Base-by-base conservation (phyloP, 2,329 filamentous ascomycete genomes). In the Blastomyces silverae region DNA sequence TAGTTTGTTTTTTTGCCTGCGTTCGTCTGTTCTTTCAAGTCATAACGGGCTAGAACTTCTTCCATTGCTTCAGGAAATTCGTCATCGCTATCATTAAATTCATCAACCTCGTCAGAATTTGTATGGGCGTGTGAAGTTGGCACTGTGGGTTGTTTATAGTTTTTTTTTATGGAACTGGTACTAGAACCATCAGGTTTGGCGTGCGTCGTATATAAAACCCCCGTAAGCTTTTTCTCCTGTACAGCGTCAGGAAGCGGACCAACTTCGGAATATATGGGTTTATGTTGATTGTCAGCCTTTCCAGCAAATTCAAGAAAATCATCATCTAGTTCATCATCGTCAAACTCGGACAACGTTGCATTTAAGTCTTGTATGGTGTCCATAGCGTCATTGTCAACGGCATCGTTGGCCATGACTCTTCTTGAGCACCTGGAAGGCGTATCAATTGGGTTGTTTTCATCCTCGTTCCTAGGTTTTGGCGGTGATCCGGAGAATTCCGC, bases 51-150 rank as follows among this genome's bases (percentile, higher is more conserved):
- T 55, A 83, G 79, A 50, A 86, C 78, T 63, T 84, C 80, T 67
- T 87, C 82, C 61, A 88, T 73, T 70, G 85, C 84, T 65, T 83
- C 85, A 4, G 78, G 81, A 69, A 85, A 82, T 7, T 84, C 77
- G 58, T 88, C 85, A 66, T 88, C 87, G 65, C 89, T 87, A 67
- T 90, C 87, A 57, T 83, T 87, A 75, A 89, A 88, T 56, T 89
- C 87, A 62, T 89, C 84, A 37, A 39, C 62, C 52, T 28, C 42
- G 6, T 61, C 25, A 17, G 25, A 50, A 48, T 34, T 61, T 10
- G 11, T 52, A 42, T 64, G 15, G 22, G 57, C 3, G 37, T 53
- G 64, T n/a, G 64, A 56, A 50, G 39, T 37, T 6, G 42, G 57
- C 10, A 15, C 8, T 4, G 25, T 17, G 37, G 25, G 20, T 25